Percentiles rank a stretch among this genome's conserved stretches.
Conservation (phyloP, 169 alveolate genomes). For the Sarcocystis neurona region DNA sequence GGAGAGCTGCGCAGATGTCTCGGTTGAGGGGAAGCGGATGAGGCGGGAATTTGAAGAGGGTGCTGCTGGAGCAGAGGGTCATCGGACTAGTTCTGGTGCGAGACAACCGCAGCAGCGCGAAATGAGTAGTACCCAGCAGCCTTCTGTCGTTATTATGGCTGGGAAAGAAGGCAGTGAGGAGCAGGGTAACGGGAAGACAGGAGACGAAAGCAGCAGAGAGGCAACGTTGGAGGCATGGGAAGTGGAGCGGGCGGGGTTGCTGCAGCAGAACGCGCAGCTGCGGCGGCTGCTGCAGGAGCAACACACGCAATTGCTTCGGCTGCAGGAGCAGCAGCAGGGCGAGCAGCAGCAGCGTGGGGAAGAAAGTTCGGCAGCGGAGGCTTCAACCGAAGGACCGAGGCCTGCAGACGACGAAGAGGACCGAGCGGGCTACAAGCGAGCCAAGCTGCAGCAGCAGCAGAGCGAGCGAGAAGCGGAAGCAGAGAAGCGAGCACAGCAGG, state of each 20-base stretch:
- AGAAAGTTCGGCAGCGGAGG: background rate
- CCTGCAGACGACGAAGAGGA: background rate
- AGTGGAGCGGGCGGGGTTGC: background rate
- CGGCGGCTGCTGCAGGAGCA: background rate
- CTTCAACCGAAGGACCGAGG: background rate
- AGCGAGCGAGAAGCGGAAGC: background rate
- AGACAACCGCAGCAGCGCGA: too few species aligned
- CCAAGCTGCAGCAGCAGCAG: background rate
- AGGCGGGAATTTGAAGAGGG: too few species aligned
- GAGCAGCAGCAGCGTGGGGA: slow-evolving; percentile 32
- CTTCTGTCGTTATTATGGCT: too few species aligned
- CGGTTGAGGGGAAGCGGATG: too few species aligned
- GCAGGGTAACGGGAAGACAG: too few species aligned
- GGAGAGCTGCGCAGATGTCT: too few species aligned
- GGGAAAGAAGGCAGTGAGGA: too few species aligned
- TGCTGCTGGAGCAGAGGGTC: too few species aligned
- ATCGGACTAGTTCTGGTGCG: too few species aligned
- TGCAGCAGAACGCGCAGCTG: background rate
- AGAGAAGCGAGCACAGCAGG: background rate
- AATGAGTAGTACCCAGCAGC: too few species aligned
- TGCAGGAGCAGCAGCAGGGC: slow-evolving; percentile 1
- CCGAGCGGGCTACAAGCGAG: background rate
- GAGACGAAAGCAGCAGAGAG: too few species aligned
- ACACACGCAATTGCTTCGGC: background rate
- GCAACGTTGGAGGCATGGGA: background rate